Evolutionary conservation across 257 asterid genomes (phyloP).

Genomic region (Fraxinus quadrangulata): DNA sequence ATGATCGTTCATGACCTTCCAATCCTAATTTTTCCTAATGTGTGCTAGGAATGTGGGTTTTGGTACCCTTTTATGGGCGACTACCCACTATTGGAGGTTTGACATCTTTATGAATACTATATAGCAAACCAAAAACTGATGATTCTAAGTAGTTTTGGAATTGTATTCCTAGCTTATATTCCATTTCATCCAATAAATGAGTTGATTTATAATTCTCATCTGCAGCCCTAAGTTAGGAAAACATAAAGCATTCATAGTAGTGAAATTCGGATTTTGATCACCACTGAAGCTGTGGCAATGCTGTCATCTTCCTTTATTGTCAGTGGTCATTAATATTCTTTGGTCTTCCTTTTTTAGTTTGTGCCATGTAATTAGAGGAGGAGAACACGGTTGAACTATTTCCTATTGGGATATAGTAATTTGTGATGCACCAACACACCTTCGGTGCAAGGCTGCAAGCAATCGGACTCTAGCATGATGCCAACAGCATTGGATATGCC

Average conservation of each 20-base stretch:
- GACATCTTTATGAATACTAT: neutral
- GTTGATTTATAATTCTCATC: neutral
- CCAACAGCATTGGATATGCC: neutral
- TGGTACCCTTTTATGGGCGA: neutral
- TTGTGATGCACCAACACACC: too few relatives aligned
- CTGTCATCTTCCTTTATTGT: neutral
- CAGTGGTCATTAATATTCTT: neutral
- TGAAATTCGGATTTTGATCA: neutral
- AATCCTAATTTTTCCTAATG: neutral
- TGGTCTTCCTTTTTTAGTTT: neutral
- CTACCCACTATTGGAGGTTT: neutral
- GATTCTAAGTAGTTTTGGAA: neutral
- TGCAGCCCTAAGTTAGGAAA: neutral
- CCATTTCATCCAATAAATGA: conserved; percentile 6
- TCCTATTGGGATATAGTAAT: neutral
- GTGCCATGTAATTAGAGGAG: neutral
- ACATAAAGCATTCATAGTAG: neutral
- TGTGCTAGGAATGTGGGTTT: neutral
- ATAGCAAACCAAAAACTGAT: neutral
- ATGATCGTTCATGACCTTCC: neutral
- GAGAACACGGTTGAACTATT: neutral
- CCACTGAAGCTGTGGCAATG: neutral
- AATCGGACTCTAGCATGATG: neutral
- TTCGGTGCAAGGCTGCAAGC: too few relatives aligned
- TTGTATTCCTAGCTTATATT: neutral